These are phyloP conservation scores for Populus simonii DNA, from an alignment of 345 rosid species.

Conservation along the genomic window DNA sequence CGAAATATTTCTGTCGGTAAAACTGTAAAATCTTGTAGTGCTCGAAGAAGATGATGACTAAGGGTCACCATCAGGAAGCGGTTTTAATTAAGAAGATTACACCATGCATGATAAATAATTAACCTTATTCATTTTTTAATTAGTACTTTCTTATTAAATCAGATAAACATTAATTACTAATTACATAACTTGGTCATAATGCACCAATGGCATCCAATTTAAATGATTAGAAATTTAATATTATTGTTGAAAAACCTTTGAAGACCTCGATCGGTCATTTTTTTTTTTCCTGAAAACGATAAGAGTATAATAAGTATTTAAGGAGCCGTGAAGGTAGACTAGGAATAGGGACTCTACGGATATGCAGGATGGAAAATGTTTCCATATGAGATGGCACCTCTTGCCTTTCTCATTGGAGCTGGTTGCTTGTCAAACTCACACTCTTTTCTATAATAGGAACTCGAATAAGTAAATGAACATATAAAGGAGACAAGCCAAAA, in stretches of 20 bases:
- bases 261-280: not conserved
- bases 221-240: not conserved
- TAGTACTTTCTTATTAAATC: too few relatives aligned
- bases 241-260: not conserved
- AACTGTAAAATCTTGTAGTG: too few relatives aligned
- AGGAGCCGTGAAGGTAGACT: not conserved
- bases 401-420: slow-evolving; percentile 30
- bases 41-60: too few relatives aligned
- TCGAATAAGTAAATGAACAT: not conserved
- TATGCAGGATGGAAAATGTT: slow-evolving; percentile 26
- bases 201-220: not conserved
- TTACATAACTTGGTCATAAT: not conserved
- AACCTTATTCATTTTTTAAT: too few relatives aligned
- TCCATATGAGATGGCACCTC: slow-evolving; percentile 50
- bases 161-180: too few relatives aligned
- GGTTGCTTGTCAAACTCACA: slow-evolving; percentile 48
- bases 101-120: too few relatives aligned
- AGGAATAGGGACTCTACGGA: not conserved
- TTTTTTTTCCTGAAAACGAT: too few relatives aligned
- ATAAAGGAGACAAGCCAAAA: slow-evolving; percentile 1
- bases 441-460: not conserved
- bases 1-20: too few relatives aligned
- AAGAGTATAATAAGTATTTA: not conserved
- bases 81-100: too few relatives aligned
- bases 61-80: too few relatives aligned